phyloP scores from a whole-genome alignment of 2,329 filamentous ascomycete genomes.

The Exophiala viscosa region DNA sequence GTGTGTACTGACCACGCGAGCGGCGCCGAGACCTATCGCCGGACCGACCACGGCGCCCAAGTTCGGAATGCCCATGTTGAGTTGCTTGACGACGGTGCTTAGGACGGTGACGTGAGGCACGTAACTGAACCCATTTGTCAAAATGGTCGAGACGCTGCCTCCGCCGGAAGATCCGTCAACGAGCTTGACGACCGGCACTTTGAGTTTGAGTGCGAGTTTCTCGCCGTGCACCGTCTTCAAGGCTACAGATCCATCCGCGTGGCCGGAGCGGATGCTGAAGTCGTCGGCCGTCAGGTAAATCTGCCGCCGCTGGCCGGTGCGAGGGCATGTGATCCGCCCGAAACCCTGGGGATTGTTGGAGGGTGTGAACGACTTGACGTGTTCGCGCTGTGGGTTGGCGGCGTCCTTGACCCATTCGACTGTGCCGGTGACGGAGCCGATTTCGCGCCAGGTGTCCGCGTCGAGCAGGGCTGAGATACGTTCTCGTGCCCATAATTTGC shows the following conservation, averaged over 20 bases:
- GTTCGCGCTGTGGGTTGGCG: slow-evolving; percentile 42
- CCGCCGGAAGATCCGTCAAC: slow-evolving; percentile 63
- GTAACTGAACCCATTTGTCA: slow-evolving; percentile 53
- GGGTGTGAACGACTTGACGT: slow-evolving; percentile 52
- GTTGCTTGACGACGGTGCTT: slow-evolving; percentile 27
- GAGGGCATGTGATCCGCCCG: slow-evolving; percentile 41
- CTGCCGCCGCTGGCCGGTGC: slow-evolving; percentile 43
- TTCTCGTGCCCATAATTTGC: slow-evolving; percentile 64
- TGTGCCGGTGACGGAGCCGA: slow-evolving; percentile 59
- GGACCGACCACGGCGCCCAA: slow-evolving; percentile 61
- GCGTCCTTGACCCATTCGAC: slow-evolving; percentile 50
- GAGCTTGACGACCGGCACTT: slow-evolving; percentile 61
- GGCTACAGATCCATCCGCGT: slow-evolving; percentile 58
- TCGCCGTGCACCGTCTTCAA: slow-evolving; percentile 60
- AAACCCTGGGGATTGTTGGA: slow-evolving; percentile 63
- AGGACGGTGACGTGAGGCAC: slow-evolving; percentile 57
- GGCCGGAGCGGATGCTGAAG: slow-evolving; percentile 60
- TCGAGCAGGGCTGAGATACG: slow-evolving; percentile 58
- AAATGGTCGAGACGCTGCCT: slow-evolving; percentile 36
- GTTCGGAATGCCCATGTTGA: slow-evolving; percentile 63
- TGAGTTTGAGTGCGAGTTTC: slow-evolving; percentile 59
- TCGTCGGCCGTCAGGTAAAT: slow-evolving; percentile 63
- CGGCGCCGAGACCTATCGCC: slow-evolving; percentile 58
- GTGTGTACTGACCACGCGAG: slow-evolving; percentile 59
- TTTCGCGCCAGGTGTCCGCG: slow-evolving; percentile 53